These are phyloP conservation scores for Penicillium waksmanii DNA, from an alignment of 495 filamentous ascomycete species.

Conservation along the genomic window DNA sequence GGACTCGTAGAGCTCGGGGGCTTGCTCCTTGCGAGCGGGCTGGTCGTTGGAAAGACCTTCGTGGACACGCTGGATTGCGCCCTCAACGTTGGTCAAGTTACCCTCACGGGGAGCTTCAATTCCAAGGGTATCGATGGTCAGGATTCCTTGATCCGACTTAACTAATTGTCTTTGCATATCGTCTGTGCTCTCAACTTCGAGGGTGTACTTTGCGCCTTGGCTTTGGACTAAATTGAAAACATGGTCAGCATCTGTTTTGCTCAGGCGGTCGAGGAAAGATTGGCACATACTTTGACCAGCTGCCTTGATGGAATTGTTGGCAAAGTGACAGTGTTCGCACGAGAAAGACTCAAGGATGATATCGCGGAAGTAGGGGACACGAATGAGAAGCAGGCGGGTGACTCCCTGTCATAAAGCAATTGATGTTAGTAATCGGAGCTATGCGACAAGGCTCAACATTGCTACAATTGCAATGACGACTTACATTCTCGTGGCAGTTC, in stretches of 20 bases:
- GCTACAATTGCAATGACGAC: conserved; percentile 24
- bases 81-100: conserved; percentile 90
- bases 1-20: conserved; percentile 75
- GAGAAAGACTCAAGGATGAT: conserved; percentile 96
- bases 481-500: conserved; percentile 85
- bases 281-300: conserved; percentile 64
- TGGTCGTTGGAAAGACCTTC: conserved; percentile 79
- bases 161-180: conserved; percentile 88
- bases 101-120: conserved; percentile 91
- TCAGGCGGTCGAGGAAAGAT: conserved; percentile 51
- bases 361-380: conserved; percentile 95
- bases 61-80: conserved; percentile 73
- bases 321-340: conserved; percentile 84
- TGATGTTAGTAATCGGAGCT: conserved; percentile 8
- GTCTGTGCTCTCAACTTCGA: conserved; percentile 66
- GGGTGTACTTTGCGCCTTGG: conserved; percentile 76
- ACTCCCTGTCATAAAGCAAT: conserved; percentile 59
- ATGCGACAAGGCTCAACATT: neutral
- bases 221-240: conserved; percentile 61
- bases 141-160: conserved; percentile 82
- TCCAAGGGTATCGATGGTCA: conserved; percentile 82
- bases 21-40: conserved; percentile 67
- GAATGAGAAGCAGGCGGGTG: conserved; percentile 83
- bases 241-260: neutral
- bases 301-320: conserved; percentile 89